A percentile compares a stretch with the other conserved stretches of the same genome.
Conservation (phyloP, 441 rosid genomes). For the Populus hybrid region DNA sequence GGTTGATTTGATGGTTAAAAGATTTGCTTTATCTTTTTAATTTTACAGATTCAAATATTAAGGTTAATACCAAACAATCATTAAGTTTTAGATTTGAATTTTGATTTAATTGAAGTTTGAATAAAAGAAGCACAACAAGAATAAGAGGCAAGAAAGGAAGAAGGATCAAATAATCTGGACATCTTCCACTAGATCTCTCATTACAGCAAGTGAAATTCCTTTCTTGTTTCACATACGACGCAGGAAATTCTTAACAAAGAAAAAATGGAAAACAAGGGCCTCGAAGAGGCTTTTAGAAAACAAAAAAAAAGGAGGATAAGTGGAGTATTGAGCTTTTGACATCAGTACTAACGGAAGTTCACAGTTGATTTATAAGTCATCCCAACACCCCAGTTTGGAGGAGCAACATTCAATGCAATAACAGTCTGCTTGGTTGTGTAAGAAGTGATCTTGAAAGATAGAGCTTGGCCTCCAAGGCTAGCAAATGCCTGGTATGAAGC, state of each 20-base stretch:
- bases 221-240: not conserved
- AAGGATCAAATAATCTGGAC: not conserved
- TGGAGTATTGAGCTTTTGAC: too few species aligned
- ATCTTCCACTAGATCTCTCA: not conserved
- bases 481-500: conserved; percentile 90
- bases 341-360: conserved; percentile 54
- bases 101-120: too few species aligned
- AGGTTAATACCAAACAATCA: too few species aligned
- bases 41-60: too few species aligned
- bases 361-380: conserved; percentile 40
- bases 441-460: conserved; percentile 78
- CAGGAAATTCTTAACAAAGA: not conserved
- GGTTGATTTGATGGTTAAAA: too few species aligned
- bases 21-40: too few species aligned
- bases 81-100: too few species aligned
- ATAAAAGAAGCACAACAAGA: not conserved
- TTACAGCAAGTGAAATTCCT: not conserved
- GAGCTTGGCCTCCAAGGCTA: conserved; percentile 58
- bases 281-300: not conserved
- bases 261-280: not conserved
- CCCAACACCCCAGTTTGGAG: conserved; percentile 59
- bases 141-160: not conserved
- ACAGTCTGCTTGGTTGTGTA: conserved; percentile 57
- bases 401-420: conserved; percentile 61
- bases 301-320: not conserved